Percentiles rank a stretch among this genome's conserved stretches.
These are phyloP conservation scores for Microdochium paspali DNA, from an alignment of 2,329 filamentous ascomycete genomes.

Conservation along the genomic window DNA sequence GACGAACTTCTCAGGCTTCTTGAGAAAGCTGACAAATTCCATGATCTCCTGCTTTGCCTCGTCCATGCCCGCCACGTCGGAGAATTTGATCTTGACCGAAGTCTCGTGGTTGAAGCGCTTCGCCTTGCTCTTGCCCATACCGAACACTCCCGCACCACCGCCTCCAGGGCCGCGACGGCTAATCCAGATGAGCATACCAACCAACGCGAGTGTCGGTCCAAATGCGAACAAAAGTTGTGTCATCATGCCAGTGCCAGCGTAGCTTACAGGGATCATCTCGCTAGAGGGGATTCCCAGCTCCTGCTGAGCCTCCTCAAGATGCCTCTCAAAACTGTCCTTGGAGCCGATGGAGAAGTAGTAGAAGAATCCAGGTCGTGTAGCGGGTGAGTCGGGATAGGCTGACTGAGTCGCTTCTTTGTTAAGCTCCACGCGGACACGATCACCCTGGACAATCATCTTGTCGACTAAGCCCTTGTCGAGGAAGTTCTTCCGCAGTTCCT, in stretches of 20 bases:
- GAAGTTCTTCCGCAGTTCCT: constrained; percentile 90
- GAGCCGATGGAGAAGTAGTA: constrained; percentile 97
- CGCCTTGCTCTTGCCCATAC: constrained; percentile 89
- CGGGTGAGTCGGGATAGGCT: constrained; percentile 68
- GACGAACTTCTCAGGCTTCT: constrained; percentile 87
- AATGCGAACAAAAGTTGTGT: constrained; percentile 67
- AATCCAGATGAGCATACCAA: constrained; percentile 74
- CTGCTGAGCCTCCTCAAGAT: constrained; percentile 77
- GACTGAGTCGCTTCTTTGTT: constrained; percentile 64
- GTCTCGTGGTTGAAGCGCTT: constrained; percentile 98
- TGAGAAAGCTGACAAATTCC: constrained; percentile 97
- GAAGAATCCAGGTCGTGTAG: constrained; percentile 58
- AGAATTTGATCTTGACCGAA: constrained; percentile 92
- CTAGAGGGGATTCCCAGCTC: constrained; percentile 75
- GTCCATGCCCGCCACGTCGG: constrained; percentile 95
- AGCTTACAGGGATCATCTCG: constrained; percentile 91
- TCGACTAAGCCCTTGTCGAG: constrained; percentile 93
- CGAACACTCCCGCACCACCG: constrained; percentile 75
- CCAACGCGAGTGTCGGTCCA: constrained; percentile 77
- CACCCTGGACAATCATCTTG: constrained; percentile 75
- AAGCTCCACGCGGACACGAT: constrained; percentile 70
- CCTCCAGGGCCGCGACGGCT: constrained; percentile 61
- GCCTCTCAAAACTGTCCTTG: constrained; percentile 83
- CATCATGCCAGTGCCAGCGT: constrained; percentile 68
- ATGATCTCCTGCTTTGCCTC: constrained; percentile 98